phyloP scores from a whole-genome alignment of 331 rosid species.

The Saraca asoca region DNA sequence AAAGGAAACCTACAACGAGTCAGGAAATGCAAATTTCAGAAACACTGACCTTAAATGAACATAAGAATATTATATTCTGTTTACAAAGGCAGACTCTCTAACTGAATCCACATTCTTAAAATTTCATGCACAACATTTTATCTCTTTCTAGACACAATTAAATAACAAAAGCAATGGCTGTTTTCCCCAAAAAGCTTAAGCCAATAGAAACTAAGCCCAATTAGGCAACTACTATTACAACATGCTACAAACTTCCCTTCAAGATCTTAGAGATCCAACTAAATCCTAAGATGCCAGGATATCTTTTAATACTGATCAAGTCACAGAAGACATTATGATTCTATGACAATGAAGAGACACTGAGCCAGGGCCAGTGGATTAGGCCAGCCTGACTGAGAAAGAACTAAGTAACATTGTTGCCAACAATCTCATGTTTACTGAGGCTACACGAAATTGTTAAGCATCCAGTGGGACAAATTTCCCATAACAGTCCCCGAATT shows the following conservation, averaged over 20 bases:
- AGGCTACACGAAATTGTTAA: background rate
- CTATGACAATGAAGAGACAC: background rate
- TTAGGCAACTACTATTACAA: no score
- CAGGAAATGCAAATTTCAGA: slow-evolving; percentile 29
- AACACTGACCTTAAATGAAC: slow-evolving; percentile 8
- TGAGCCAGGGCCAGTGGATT: no score
- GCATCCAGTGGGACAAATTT: background rate
- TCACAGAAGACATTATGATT: slow-evolving; percentile 8
- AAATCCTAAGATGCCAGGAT: slow-evolving; percentile 13
- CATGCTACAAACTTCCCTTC: background rate
- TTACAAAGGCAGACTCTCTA: slow-evolving; percentile 26
- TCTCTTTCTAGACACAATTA: slow-evolving; percentile 12
- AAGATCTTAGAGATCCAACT: slow-evolving; percentile 22
- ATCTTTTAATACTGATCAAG: background rate
- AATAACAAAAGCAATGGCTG: slow-evolving; percentile 1
- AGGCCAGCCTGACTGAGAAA: no score
- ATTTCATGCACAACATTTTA: background rate
- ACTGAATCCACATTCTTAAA: slow-evolving; percentile 11
- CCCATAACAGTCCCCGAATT: background rate
- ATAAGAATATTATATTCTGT: slow-evolving; percentile 10
- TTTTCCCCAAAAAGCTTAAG: slow-evolving; percentile 14
- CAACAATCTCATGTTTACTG: background rate
- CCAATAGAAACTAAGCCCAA: background rate
- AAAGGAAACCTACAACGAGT: slow-evolving; percentile 65
- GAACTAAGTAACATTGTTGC: no score